These are phyloP conservation scores for Exophiala aquamarina DNA, from an alignment of 2,329 filamentous ascomycete genomes.

Conservation along the genomic window DNA sequence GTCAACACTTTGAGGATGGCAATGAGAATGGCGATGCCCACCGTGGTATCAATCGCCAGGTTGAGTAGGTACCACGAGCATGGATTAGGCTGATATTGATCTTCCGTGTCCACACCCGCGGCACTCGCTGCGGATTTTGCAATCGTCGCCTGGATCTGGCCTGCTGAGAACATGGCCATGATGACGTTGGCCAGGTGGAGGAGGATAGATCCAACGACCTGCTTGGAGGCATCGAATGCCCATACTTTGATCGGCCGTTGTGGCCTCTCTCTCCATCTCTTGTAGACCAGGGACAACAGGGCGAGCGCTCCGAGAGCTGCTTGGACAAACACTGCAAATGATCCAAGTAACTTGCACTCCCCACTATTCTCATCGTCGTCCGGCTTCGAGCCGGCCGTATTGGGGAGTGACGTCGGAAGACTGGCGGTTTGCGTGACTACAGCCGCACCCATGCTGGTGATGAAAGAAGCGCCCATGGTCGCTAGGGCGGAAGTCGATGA, in stretches of 20 bases:
- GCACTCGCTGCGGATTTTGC: conserved; percentile 38
- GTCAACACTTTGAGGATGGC: conserved; percentile 79
- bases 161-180: conserved; percentile 94
- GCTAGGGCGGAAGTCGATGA: neutral
- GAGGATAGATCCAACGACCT: conserved; percentile 89
- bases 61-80: conserved; percentile 97
- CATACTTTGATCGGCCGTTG: conserved; percentile 93
- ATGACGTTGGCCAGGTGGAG: conserved; percentile 90
- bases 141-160: conserved; percentile 59
- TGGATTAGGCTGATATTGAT: conserved; percentile 75
- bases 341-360: conserved; percentile 83
- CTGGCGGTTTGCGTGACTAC: neutral
- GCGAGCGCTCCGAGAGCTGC: conserved; percentile 80
- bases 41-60: conserved; percentile 89
- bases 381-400: conserved; percentile 27
- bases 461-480: neutral
- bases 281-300: conserved; percentile 83
- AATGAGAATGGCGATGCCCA: conserved; percentile 94
- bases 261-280: conserved; percentile 87
- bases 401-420: conserved; percentile 19
- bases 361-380: conserved; percentile 53
- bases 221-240: conserved; percentile 97
- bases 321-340: conserved; percentile 90
- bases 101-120: conserved; percentile 43
- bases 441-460: conserved; percentile 22